Base-by-base conservation (phyloP, 306 rosid genomes). In the Mimosa bimucronata region DNA sequence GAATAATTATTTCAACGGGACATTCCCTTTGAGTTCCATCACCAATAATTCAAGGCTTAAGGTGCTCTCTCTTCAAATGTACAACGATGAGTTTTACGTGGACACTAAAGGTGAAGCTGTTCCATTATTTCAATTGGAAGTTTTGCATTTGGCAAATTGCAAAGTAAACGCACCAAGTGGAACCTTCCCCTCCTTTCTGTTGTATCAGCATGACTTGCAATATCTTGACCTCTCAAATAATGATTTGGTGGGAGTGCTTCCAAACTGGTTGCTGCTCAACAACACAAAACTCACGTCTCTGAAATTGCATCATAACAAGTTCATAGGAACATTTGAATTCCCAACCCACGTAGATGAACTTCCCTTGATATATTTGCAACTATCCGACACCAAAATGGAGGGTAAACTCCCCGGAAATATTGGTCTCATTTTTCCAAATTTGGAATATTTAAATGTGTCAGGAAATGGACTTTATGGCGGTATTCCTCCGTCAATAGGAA, bases 1-100 rank as follows among this genome's bases (percentile, higher is more conserved):
- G 45, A 0, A 18, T 37, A 67, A 67, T 29, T 0, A 19, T 67
- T 67, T 38, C 9, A 23, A 9, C 34, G 50, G 50, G 28, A 3
- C 19, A 37, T 67, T 67, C 30, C 48, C 72, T 67, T 67, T 38
- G 21, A 68, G 34, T 5, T 68, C 74, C 55, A 23, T 68, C 9
- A 7, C 5, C 37, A 67, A 67, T 38, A 67, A 67, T 21, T 9
- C 50, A 38, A 26, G 14, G 0, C 50, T 67, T n/a, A 67, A 67
- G 48, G 72, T 38, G 4, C 29, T 42, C 2, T 67, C 72, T 37
- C 72, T 67, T 67, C 29, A 67, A 38, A 67, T 67, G 50, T 1
- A n/a, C 1, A 67, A 0, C 16, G 19, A 0, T n/a, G 29, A 67
- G 28, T 38, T 67, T 67, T 46, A 38, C 34, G 72, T 67, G 3